phyloP scores from a whole-genome alignment of 2,329 filamentous ascomycete species.

The Aspergillus ochraceoroseus region DNA sequence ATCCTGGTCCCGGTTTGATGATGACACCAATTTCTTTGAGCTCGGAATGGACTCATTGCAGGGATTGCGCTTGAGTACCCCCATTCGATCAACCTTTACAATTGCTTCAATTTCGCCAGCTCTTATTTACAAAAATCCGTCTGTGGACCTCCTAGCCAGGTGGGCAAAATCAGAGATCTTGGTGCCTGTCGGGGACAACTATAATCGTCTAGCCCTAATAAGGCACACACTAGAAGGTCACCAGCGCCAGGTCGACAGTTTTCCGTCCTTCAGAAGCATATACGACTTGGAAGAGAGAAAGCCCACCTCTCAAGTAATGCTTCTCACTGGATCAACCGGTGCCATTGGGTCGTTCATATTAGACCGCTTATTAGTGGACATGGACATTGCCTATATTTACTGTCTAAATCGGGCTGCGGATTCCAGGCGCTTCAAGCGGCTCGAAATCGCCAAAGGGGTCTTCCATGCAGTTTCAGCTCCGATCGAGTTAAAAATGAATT shows the following conservation, averaged over 20 bases:
- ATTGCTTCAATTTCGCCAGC: not conserved
- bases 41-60: constrained; percentile 17
- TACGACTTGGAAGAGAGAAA: too few relatives aligned
- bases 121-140: not conserved
- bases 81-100: not conserved
- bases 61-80: constrained; percentile 1
- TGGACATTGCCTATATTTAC: constrained; percentile 3
- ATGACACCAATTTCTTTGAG: constrained; percentile 9
- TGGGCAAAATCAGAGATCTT: not conserved
- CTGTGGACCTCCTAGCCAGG: not conserved
- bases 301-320: not conserved
- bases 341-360: constrained; percentile 5
- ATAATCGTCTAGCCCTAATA: not conserved
- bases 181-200: not conserved
- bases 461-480: too few relatives aligned
- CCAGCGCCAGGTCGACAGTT: not conserved
- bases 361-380: not conserved
- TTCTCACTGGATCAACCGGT: constrained; percentile 10
- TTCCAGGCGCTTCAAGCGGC: too few relatives aligned
- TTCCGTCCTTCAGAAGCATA: not conserved
- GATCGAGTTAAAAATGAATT: too few relatives aligned
- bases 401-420: constrained; percentile 4
- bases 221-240: not conserved
- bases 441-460: too few relatives aligned
- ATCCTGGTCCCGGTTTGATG: not conserved